A percentile compares a stretch with the other conserved stretches of the same genome.
Conservation (phyloP, 768 basidiomycete genomes). For the Xerocomus potaroensis region DNA sequence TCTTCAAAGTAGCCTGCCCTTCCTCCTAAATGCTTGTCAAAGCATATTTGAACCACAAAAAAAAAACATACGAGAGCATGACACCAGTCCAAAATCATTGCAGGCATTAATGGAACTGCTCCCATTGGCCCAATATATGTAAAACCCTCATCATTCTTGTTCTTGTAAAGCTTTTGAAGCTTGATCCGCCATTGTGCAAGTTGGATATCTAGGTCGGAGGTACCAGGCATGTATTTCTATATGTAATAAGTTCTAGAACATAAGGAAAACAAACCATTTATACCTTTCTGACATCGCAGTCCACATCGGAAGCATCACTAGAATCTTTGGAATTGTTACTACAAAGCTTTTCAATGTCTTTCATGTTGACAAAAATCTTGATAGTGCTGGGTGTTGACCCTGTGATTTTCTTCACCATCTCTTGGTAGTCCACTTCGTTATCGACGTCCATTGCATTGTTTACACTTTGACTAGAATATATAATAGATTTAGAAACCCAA, state of each 20-base stretch:
- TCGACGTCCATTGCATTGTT: conserved; percentile 10
- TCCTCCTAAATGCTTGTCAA: neutral
- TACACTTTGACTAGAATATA: neutral
- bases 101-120: neutral
- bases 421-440: conserved; percentile 6
- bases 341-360: neutral
- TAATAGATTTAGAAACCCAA: neutral
- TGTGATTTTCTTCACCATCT: conserved; percentile 15
- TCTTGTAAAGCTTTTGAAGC: conserved; percentile 4
- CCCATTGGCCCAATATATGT: conserved; percentile 7
- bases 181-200: conserved; percentile 3
- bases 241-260: neutral
- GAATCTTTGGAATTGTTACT: neutral
- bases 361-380: conserved; percentile 10
- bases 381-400: neutral
- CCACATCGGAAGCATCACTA: neutral
- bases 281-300: neutral
- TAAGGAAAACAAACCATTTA: neutral
- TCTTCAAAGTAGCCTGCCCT: neutral
- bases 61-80: neutral
- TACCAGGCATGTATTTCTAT: no score
- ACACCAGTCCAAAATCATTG: conserved; percentile 12
- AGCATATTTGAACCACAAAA: neutral
- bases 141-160: neutral
- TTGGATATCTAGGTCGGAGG: neutral